Evolutionary conservation across 441 rosid genomes (phyloP).

Genomic region (Isatis lusitanica): DNA sequence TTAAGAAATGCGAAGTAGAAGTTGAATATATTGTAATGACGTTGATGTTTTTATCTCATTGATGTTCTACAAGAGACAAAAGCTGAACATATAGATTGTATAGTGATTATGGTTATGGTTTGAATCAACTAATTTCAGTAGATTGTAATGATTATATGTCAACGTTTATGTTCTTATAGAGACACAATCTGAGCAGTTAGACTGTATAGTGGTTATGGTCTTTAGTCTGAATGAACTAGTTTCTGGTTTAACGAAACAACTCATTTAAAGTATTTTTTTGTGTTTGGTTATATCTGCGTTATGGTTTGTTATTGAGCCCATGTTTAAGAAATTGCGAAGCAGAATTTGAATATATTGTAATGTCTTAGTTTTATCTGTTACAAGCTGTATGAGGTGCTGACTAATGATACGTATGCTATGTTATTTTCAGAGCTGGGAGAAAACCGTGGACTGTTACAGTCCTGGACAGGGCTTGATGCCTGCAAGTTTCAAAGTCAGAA

Average conservation of each 20-base stretch:
- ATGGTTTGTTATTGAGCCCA: too few relatives aligned
- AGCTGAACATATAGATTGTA: too few relatives aligned
- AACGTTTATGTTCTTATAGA: background rate
- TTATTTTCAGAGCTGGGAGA: constrained; percentile 85
- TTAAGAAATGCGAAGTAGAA: too few relatives aligned
- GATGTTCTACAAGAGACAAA: background rate
- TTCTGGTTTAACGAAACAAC: background rate
- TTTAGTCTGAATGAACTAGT: background rate
- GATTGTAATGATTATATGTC: too few relatives aligned
- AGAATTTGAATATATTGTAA: too few relatives aligned
- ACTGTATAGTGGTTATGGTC: background rate
- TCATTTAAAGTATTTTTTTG: background rate
- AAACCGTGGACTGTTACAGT: constrained; percentile 96
- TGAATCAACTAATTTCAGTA: too few relatives aligned
- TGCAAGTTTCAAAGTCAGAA: constrained; percentile 92
- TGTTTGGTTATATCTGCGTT: background rate
- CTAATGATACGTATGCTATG: background rate
- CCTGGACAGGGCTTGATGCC: constrained; percentile 99
- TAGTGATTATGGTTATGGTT: too few relatives aligned
- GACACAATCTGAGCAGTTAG: background rate
- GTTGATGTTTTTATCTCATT: too few relatives aligned
- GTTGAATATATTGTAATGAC: too few relatives aligned
- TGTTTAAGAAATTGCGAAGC: too few relatives aligned
- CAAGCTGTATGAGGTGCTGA: background rate
- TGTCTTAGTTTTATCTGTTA: background rate